Base-by-base conservation (phyloP, 805 yeast genomes). In the Teunomyces aglyptinius region DNA sequence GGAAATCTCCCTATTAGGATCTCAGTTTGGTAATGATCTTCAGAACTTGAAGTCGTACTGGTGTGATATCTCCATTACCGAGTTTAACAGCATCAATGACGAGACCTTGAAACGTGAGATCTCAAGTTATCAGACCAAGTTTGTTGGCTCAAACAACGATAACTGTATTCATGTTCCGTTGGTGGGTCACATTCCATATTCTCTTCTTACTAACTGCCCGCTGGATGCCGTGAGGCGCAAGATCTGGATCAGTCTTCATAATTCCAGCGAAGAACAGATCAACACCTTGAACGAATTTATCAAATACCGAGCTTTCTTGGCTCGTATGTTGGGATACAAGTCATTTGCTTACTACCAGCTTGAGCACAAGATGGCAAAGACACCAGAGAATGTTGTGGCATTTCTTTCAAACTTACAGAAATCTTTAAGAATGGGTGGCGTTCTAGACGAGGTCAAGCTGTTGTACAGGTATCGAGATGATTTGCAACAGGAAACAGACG, bases 331-430 rank as follows among this genome's bases (percentile, higher is more conserved):
- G 70, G 92, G 95, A 0, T 80, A 80, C 58, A 55, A 67, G 18
- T 82, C 86, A 29, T 94, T 72, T 65, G 81, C 92, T 0, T 84
- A 85, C 33, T 91, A 94, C 60, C 95, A 89, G 59, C 68, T 94
- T 28, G 82, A 81, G 49, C 96, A 89, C 50, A 94, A 94, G 63
- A 88, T 94, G 96, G 96, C 96, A 6, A 82, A 82, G 50, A 76
- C 67, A 7, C 95, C 97, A 0, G 81, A 80, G 32, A 82, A 88
- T 56, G 99, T 91, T 2, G 63, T 72, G 50, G 73, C 83, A 7
- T 90, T 94, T 53, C 67, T 94, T 44, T 65, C 71, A 2, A 81
- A 83, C 34, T 64, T 91, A 44, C 79, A 85, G 8, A 61, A 64
- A 2, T 51, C 77, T 75, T 45, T 75, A 60, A 47, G 80, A 75